Conservation (phyloP, 148 eudicot genomes). For the Limonium bicolor region DNA sequence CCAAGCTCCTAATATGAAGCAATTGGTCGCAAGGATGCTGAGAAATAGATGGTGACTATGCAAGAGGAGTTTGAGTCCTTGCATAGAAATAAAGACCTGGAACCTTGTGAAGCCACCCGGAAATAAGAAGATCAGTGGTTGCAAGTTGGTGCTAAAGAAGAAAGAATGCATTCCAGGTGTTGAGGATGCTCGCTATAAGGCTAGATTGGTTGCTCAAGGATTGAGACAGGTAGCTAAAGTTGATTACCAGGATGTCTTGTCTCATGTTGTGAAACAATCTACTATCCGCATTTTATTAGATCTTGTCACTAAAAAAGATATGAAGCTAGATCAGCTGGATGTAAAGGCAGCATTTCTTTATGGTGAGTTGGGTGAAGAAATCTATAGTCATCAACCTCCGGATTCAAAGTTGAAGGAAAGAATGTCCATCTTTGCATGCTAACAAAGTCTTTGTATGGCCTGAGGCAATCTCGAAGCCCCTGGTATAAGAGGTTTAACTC, state of each 20-base stretch:
- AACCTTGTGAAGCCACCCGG: neutral
- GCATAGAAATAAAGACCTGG: too few relatives aligned
- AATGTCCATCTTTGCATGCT: conserved; percentile 4
- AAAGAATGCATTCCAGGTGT: conserved; percentile 3
- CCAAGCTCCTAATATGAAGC: too few relatives aligned
- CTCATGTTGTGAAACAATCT: conserved; percentile 1
- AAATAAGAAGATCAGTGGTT: neutral
- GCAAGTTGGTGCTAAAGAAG: neutral
- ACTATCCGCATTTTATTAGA: neutral
- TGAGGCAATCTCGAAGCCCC: conserved; percentile 3
- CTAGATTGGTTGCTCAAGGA: neutral
- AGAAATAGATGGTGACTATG: too few relatives aligned
- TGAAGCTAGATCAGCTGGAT: conserved; percentile 3
- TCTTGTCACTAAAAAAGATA: neutral
- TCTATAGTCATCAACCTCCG: neutral
- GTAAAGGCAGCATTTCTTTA: conserved; percentile 5
- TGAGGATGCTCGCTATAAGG: neutral
- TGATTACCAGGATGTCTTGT: conserved; percentile 1
- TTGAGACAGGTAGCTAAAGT: neutral
- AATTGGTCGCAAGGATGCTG: too few relatives aligned
- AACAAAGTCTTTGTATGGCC: conserved; percentile 5
- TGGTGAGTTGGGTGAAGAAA: neutral
- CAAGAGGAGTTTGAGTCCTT: too few relatives aligned
- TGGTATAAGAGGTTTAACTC: conserved; percentile 4
- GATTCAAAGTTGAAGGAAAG: conserved; percentile 1